phyloP scores from a whole-genome alignment of 441 rosid genomes.

The Croton setiger region DNA sequence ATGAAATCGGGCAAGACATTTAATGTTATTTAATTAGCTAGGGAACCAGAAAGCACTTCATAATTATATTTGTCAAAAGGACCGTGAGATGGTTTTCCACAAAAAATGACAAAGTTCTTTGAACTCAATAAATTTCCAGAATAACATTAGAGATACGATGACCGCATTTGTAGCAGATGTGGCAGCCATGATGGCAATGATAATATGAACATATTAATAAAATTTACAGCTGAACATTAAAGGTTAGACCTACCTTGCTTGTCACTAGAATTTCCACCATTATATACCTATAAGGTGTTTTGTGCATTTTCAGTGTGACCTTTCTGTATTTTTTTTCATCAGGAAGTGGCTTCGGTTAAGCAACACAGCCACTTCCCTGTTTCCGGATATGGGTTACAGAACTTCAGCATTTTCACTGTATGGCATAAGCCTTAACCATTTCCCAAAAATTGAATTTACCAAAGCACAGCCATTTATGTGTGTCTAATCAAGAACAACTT shows the following conservation, averaged over 20 bases:
- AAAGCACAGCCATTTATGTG: neutral
- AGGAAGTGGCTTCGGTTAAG: conserved; percentile 7
- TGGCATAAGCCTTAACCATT: neutral
- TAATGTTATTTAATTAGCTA: neutral
- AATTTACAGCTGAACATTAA: no score
- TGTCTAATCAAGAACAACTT: neutral
- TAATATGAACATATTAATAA: no score
- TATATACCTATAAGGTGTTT: no score
- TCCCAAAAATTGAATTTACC: neutral
- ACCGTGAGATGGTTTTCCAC: neutral
- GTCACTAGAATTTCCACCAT: no score
- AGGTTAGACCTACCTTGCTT: no score
- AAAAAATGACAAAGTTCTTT: neutral
- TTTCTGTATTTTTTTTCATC: neutral
- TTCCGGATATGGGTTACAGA: neutral
- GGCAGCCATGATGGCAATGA: conserved; percentile 11
- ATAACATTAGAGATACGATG: neutral
- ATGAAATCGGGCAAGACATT: neutral
- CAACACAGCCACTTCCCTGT: neutral
- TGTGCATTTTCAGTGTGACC: neutral
- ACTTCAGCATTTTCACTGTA: neutral
- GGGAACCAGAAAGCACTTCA: neutral
- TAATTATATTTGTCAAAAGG: neutral
- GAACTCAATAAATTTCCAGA: conserved; percentile 2
- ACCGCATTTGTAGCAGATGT: neutral